A percentile compares a stretch with the other conserved stretches of the same genome.
These are phyloP conservation scores for Colletotrichum lindemuthianum DNA, from an alignment of 2,329 filamentous ascomycete species.

Conservation along the genomic window DNA sequence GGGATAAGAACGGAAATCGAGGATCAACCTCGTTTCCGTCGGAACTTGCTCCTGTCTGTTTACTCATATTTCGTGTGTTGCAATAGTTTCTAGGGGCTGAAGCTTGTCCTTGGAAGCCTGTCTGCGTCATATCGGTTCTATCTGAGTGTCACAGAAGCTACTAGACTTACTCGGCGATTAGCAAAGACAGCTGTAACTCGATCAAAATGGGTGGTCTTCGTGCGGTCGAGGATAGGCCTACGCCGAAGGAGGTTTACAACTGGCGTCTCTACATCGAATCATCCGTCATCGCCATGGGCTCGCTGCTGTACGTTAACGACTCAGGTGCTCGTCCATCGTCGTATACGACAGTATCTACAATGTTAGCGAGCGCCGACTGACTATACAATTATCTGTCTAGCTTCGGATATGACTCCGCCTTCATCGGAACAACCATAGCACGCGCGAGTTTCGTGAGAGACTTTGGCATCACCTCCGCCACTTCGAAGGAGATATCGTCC, in stretches of 20 bases:
- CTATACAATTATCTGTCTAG: conserved; percentile 37
- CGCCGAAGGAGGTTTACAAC: conserved; percentile 65
- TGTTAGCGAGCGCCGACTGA: background rate
- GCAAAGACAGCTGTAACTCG: background rate
- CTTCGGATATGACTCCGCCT: conserved; percentile 64
- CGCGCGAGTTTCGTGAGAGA: conserved; percentile 58
- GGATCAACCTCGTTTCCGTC: conserved; percentile 14
- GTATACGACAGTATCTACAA: conserved; percentile 9
- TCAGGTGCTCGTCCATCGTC: conserved; percentile 52
- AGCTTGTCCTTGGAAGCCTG: too few relatives aligned
- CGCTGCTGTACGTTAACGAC: conserved; percentile 47
- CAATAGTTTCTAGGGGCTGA: background rate
- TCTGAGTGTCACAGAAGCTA: too few relatives aligned
- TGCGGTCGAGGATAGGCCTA: conserved; percentile 64
- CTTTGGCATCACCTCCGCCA: conserved; percentile 44
- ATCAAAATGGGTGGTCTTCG: conserved; percentile 50
- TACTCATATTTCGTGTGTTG: background rate
- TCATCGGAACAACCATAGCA: conserved; percentile 64
- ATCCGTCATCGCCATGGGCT: conserved; percentile 59
- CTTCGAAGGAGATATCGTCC: conserved; percentile 46
- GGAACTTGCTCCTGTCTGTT: background rate
- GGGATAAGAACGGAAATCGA: conserved; percentile 30
- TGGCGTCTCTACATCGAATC: conserved; percentile 60
- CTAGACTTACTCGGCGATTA: too few relatives aligned
- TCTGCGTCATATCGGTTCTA: too few relatives aligned